Percentiles rank a stretch among this genome's conserved stretches.
Conservation (phyloP, 768 basidiomycete species). For the Rhodotorula kratochvilovae region DNA sequence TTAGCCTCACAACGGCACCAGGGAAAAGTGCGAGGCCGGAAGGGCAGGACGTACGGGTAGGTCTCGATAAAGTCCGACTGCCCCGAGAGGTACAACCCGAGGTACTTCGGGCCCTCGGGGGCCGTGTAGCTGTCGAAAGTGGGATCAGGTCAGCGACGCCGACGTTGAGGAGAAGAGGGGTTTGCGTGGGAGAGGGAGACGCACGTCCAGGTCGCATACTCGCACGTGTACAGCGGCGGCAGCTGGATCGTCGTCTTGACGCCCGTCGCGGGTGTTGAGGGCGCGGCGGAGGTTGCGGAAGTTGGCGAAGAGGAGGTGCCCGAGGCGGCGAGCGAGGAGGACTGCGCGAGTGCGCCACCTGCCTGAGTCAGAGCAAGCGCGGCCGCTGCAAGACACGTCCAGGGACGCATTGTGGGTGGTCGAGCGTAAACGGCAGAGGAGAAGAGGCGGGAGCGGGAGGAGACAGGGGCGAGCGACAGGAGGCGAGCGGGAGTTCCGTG, state of each 20-base stretch:
- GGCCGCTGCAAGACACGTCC: neutral
- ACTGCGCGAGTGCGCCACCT: neutral
- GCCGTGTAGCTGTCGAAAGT: neutral
- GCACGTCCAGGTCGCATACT: slow-evolving; percentile 6
- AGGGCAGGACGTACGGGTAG: neutral
- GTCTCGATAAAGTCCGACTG: neutral
- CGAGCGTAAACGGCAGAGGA: neutral
- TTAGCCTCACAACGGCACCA: too few relatives aligned
- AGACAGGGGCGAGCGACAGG: too few relatives aligned
- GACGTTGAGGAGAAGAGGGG: too few relatives aligned
- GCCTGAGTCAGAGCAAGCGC: neutral
- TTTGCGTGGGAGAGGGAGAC: neutral
- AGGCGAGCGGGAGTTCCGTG: too few relatives aligned
- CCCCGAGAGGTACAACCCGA: slow-evolving; percentile 4
- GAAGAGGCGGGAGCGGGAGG: too few relatives aligned
- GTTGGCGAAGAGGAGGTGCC: neutral
- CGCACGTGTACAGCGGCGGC: slow-evolving; percentile 8
- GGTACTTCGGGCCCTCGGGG: neutral
- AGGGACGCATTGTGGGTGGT: neutral
- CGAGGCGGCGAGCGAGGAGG: neutral
- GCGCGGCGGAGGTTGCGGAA: neutral
- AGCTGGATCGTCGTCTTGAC: neutral
- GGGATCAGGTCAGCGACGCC: too few relatives aligned
- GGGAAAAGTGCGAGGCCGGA: too few relatives aligned
- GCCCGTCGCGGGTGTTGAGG: neutral